A percentile compares a stretch with the other conserved stretches of the same genome.
Evolutionary conservation across 495 filamentous ascomycete genomes (phyloP).

Genomic region (Aspergillus ostianus): DNA sequence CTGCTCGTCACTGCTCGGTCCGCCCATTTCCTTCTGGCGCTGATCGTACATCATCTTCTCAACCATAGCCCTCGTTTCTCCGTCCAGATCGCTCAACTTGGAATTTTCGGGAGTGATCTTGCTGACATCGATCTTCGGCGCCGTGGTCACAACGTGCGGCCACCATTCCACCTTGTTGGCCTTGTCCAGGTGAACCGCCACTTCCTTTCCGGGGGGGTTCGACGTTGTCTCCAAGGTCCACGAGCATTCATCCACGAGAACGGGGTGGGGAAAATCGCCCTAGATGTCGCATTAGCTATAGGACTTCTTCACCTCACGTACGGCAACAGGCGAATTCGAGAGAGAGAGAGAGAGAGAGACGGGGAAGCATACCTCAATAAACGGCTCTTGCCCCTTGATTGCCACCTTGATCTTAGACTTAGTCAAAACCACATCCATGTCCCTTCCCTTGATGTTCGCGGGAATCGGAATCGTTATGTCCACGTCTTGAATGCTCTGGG

Average conservation of each 20-base stretch:
- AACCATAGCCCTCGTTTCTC: constrained; percentile 95
- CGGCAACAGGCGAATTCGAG: not conserved
- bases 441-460: constrained; percentile 76
- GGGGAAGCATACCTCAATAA: constrained; percentile 67
- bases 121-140: constrained; percentile 82
- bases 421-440: constrained; percentile 79
- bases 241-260: constrained; percentile 81
- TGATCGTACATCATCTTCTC: constrained; percentile 99
- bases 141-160: constrained; percentile 80
- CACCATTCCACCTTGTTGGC: constrained; percentile 98
- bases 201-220: constrained; percentile 61
- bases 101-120: constrained; percentile 94
- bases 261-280: constrained; percentile 81
- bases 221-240: constrained; percentile 83
- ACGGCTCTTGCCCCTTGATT: constrained; percentile 82
- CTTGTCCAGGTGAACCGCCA: constrained; percentile 93
- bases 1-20: constrained; percentile 85
- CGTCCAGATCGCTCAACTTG: constrained; percentile 87
- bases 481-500: constrained; percentile 88
- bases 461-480: constrained; percentile 77
- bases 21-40: constrained; percentile 90
- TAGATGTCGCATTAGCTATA: constrained; percentile 30
- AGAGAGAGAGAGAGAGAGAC: not conserved
- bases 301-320: not conserved
- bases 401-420: constrained; percentile 76